These are phyloP conservation scores for Pythium scleroteichum DNA, from an alignment of 352 stramenopile species.

Conservation along the genomic window DNA sequence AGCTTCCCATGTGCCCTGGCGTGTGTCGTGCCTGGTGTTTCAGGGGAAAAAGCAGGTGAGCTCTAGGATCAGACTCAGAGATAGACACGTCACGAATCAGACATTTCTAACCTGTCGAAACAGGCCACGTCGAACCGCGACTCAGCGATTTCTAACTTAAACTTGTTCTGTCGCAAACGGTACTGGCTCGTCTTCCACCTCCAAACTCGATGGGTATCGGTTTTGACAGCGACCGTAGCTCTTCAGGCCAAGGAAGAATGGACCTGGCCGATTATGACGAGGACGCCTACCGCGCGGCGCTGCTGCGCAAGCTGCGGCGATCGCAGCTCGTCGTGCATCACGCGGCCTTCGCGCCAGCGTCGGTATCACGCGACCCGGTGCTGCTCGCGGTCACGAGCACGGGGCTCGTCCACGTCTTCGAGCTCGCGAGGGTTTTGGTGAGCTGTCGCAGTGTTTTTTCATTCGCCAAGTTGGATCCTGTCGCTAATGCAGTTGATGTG, in stretches of 20 bases:
- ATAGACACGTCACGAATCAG: conserved; percentile 3
- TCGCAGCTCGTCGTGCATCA: conserved; percentile 33
- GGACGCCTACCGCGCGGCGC: conserved; percentile 39
- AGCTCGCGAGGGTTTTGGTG: conserved; percentile 45
- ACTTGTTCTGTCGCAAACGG: too few species aligned
- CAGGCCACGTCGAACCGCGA: not conserved
- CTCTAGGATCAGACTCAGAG: not conserved
- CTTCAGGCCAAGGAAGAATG: conserved; percentile 23
- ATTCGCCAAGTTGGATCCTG: not conserved
- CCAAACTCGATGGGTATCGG: conserved; percentile 4
- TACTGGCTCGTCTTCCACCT: not conserved
- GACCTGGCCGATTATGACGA: conserved; percentile 66
- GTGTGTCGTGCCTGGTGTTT: too few species aligned
- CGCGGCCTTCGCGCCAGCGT: conserved; percentile 47
- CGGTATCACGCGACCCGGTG: conserved; percentile 33
- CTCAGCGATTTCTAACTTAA: conserved; percentile 1
- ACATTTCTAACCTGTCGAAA: conserved; percentile 1
- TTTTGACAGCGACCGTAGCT: not conserved
- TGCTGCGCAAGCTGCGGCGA: conserved; percentile 40
- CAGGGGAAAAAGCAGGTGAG: too few species aligned
- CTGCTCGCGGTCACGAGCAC: conserved; percentile 70
- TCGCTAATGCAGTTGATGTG: not conserved
- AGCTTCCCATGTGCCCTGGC: not conserved
- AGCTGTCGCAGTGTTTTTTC: not conserved
- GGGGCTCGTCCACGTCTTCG: conserved; percentile 61